A percentile compares a stretch with the other conserved stretches of the same genome.
Conservation (phyloP, 108 stramenopile species). For the Craspedostauros australis region DNA sequence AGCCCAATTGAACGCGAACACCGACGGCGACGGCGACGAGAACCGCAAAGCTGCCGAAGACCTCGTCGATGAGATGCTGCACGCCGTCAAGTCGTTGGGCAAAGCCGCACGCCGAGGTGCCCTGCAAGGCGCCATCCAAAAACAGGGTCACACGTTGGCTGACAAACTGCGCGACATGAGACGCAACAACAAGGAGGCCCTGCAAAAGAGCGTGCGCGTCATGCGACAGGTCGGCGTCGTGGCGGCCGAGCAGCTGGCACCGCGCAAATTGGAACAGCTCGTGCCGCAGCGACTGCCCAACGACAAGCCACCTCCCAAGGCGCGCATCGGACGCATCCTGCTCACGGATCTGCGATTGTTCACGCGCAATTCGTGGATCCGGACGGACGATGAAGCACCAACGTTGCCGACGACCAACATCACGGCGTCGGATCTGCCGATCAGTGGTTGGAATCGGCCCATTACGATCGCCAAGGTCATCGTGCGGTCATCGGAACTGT, state of each 20-base stretch:
- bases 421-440: background rate
- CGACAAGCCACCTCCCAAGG: conserved; percentile 5
- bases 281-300: conserved; percentile 16
- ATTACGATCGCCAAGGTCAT: conserved; percentile 32
- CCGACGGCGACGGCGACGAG: background rate
- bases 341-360: conserved; percentile 45
- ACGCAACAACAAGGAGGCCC: conserved; percentile 15
- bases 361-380: conserved; percentile 40
- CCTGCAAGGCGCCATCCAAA: conserved; percentile 19
- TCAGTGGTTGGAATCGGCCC: conserved; percentile 43
- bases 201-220: conserved; percentile 40
- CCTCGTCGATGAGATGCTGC: conserved; percentile 42
- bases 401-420: background rate
- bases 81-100: conserved; percentile 35
- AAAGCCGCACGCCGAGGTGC: conserved; percentile 38
- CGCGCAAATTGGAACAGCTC: conserved; percentile 18
- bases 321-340: conserved; percentile 40
- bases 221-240: conserved; percentile 43
- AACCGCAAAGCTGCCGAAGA: conserved; percentile 21
- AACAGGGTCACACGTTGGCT: conserved; percentile 32
- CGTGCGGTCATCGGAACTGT: conserved; percentile 42
- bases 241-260: conserved; percentile 24
- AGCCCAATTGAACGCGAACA: background rate
- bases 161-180: conserved; percentile 24
- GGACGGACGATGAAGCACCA: background rate